These are phyloP conservation scores for Apiospora arundinis DNA, from an alignment of 2,329 filamentous ascomycete species.

Conservation along the genomic window DNA sequence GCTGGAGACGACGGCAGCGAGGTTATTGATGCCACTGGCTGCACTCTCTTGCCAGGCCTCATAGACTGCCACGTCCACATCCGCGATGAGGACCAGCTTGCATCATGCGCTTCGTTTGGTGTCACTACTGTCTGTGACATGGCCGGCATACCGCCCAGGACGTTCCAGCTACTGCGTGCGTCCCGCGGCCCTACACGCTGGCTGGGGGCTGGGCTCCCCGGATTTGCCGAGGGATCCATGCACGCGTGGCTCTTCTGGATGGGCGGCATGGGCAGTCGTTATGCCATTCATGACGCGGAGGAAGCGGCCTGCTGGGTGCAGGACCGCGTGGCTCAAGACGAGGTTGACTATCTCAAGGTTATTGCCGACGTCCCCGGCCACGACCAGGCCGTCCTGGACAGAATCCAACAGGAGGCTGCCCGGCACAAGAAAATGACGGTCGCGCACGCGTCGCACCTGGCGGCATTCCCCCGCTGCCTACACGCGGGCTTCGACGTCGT, in stretches of 20 bases:
- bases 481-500: conserved; percentile 37
- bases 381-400: conserved; percentile 32
- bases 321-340: conserved; percentile 27
- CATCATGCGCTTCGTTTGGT: background rate
- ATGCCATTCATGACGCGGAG: conserved; percentile 28
- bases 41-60: conserved; percentile 34
- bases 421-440: conserved; percentile 35
- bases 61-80: conserved; percentile 37
- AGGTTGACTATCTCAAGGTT: conserved; percentile 40
- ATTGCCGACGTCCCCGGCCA: conserved; percentile 34
- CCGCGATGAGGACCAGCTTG: conserved; percentile 28
- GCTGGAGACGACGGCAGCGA: background rate
- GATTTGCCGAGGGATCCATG: conserved; percentile 30
- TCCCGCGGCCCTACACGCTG: conserved; percentile 29
- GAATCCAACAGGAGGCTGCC: conserved; percentile 32
- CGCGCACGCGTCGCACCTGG: conserved; percentile 35
- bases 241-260: conserved; percentile 29
- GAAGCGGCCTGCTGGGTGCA: conserved; percentile 30
- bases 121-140: conserved; percentile 9
- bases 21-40: conserved; percentile 31
- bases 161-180: conserved; percentile 25
- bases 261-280: conserved; percentile 22
- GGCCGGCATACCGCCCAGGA: conserved; percentile 26
- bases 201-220: conserved; percentile 29
- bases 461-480: conserved; percentile 35